These are phyloP conservation scores for Calocera cornea DNA, from an alignment of 768 basidiomycete genomes.

Conservation along the genomic window DNA sequence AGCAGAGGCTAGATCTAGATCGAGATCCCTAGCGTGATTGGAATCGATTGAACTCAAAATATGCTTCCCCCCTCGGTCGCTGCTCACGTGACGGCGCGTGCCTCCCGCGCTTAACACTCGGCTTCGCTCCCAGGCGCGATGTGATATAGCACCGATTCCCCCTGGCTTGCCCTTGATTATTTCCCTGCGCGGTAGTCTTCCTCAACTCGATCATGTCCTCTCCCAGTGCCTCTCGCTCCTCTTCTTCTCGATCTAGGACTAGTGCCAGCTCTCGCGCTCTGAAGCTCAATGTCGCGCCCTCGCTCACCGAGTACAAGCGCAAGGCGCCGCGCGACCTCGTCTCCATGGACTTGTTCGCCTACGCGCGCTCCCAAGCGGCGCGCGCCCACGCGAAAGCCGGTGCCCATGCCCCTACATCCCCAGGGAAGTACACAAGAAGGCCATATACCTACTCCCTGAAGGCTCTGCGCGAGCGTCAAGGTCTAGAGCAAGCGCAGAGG, in stretches of 20 bases:
- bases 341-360: background rate
- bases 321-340: background rate
- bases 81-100: conserved; percentile 8
- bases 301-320: background rate
- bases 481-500: background rate
- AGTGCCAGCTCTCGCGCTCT: background rate
- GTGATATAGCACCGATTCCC: too few relatives aligned
- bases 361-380: background rate
- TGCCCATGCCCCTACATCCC: background rate
- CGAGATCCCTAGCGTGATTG: too few relatives aligned
- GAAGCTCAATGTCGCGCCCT: background rate
- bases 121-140: too few relatives aligned
- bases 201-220: background rate
- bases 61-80: conserved; percentile 25
- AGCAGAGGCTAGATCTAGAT: too few relatives aligned
- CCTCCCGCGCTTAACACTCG: too few relatives aligned
- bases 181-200: background rate
- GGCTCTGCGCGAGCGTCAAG: background rate
- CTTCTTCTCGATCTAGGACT: background rate
- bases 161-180: background rate
- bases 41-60: conserved; percentile 34
- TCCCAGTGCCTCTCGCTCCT: background rate
- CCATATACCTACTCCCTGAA: background rate
- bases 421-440: background rate
- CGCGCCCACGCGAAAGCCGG: background rate